phyloP scores from a whole-genome alignment of 2,329 filamentous ascomycete genomes.

The Fusarium hainanense region DNA sequence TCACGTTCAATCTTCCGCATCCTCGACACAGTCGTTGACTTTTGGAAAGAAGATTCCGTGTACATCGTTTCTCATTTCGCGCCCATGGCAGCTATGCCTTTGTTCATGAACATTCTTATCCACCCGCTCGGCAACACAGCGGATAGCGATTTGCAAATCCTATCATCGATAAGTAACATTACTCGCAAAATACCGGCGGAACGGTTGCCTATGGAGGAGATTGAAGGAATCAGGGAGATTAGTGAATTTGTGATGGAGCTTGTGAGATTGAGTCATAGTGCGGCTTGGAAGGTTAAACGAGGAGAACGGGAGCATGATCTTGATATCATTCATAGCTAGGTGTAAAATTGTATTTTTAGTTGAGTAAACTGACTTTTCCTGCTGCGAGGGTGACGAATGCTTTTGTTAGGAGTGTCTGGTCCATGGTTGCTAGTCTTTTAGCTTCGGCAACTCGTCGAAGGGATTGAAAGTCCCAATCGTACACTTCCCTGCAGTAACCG shows the following conservation, averaged over 20 bases:
- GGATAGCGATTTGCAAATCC: slow-evolving; percentile 29
- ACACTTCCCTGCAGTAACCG: slow-evolving; percentile 50
- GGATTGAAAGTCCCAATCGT: slow-evolving; percentile 35
- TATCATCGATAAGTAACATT: slow-evolving; percentile 34
- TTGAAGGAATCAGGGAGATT: slow-evolving; percentile 36
- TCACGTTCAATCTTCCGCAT: slow-evolving; percentile 35
- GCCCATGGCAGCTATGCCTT: slow-evolving; percentile 33
- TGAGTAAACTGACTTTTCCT: slow-evolving; percentile 56
- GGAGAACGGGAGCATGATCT: slow-evolving; percentile 35
- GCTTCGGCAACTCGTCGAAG: slow-evolving; percentile 26
- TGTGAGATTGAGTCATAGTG: slow-evolving; percentile 33
- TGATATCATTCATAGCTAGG: slow-evolving; percentile 27
- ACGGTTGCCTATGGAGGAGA: slow-evolving; percentile 31
- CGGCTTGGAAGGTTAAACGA: slow-evolving; percentile 33
- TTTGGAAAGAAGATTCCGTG: slow-evolving; percentile 32
- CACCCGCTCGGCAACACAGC: slow-evolving; percentile 31
- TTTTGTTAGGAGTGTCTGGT: slow-evolving; percentile 49
- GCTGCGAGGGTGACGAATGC: slow-evolving; percentile 19
- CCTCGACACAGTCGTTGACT: slow-evolving; percentile 25
- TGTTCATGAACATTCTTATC: slow-evolving; percentile 37
- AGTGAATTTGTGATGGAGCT: slow-evolving; percentile 39
- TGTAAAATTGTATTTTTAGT: slow-evolving; percentile 12
- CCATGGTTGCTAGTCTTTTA: neutral
- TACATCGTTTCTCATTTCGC: slow-evolving; percentile 37
- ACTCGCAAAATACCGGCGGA: slow-evolving; percentile 32